Conservation (phyloP, 2,329 filamentous ascomycete species). For the Stenocarpella maydis region DNA sequence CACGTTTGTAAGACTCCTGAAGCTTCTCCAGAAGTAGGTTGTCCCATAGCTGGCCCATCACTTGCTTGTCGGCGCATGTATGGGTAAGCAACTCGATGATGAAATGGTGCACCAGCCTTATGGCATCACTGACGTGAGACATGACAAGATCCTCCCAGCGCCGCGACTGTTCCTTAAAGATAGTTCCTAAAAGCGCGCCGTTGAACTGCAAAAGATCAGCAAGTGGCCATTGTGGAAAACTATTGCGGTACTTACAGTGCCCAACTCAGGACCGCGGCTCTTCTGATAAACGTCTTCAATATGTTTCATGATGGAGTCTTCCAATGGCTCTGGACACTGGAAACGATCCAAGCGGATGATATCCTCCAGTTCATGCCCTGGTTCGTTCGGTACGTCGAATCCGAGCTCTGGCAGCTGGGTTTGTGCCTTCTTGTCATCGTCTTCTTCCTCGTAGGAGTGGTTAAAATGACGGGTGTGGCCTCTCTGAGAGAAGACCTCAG, state of each 20-base stretch:
- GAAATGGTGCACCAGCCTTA: constrained; percentile 61
- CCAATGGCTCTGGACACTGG: constrained; percentile 28
- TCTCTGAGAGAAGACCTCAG: constrained; percentile 38
- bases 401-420: not conserved
- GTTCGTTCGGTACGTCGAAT: constrained; percentile 17
- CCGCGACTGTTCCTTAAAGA: constrained; percentile 61
- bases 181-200: constrained; percentile 49
- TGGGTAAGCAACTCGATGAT: constrained; percentile 52
- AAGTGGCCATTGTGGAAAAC: constrained; percentile 41
- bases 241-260: constrained; percentile 54
- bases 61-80: constrained; percentile 52
- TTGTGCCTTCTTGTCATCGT: constrained; percentile 34
- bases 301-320: constrained; percentile 51
- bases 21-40: constrained; percentile 57
- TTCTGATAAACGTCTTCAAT: constrained; percentile 52
- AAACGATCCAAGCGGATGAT: constrained; percentile 42
- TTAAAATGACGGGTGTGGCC: constrained; percentile 44
- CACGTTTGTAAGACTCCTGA: constrained; percentile 52
- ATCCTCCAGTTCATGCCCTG: constrained; percentile 40
- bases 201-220: constrained; percentile 44
- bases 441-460: not conserved
- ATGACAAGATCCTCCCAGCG: constrained; percentile 61
- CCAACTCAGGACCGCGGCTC: constrained; percentile 63
- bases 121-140: constrained; percentile 59
- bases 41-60: constrained; percentile 53